These are phyloP conservation scores for Monosporozyma yasuniensis DNA, from an alignment of 805 yeast genomes.

Conservation along the genomic window DNA sequence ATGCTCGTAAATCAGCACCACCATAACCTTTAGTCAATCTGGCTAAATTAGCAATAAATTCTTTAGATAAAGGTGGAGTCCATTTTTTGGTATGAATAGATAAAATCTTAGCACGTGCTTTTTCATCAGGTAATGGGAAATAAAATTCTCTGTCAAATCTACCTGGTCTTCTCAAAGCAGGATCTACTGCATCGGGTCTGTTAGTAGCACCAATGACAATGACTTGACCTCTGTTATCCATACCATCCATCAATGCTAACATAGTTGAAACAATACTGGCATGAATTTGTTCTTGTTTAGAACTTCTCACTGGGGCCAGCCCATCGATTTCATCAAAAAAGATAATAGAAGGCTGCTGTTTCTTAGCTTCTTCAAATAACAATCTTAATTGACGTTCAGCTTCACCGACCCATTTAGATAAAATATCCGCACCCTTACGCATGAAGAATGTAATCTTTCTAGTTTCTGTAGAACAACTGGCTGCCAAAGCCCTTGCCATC, in stretches of 20 bases:
- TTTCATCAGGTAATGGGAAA: constrained; percentile 82
- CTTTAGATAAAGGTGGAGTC: constrained; percentile 59
- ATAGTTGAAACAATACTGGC: constrained; percentile 94
- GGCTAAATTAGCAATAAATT: constrained; percentile 60
- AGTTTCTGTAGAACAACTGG: constrained; percentile 79
- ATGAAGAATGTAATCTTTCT: constrained; percentile 89
- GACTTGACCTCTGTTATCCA: constrained; percentile 97
- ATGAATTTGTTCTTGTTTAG: constrained; percentile 97
- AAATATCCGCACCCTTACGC: constrained; percentile 96
- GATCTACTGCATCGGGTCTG: constrained; percentile 97
- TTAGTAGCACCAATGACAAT: constrained; percentile 97
- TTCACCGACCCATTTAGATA: constrained; percentile 98
- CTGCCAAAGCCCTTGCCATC: constrained; percentile 96
- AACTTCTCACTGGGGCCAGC: constrained; percentile 92
- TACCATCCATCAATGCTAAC: constrained; percentile 96
- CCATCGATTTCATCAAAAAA: constrained; percentile 98
- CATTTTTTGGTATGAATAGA: constrained; percentile 83
- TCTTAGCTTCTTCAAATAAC: constrained; percentile 90
- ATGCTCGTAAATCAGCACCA: constrained; percentile 91
- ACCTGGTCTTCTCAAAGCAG: constrained; percentile 94
- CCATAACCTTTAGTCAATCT: constrained; percentile 89
- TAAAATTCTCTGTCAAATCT: constrained; percentile 95
- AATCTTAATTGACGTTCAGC: constrained; percentile 91
- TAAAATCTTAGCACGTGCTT: constrained; percentile 71
- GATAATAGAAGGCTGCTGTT: constrained; percentile 90